Evolutionary conservation across 345 rosid genomes (phyloP).

Genomic region (Cochlearia excelsa): DNA sequence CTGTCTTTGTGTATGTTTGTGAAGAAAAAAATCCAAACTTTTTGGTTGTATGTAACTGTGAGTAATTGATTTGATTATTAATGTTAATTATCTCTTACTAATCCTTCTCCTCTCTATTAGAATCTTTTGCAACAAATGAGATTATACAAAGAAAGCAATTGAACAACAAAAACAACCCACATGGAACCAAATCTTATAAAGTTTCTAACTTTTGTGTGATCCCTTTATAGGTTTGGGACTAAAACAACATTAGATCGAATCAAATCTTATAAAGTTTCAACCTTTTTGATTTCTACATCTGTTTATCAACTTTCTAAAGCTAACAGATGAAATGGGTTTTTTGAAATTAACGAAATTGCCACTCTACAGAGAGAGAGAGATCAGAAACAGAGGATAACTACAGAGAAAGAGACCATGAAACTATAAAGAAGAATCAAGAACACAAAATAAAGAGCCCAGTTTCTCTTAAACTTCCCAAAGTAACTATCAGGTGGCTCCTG

Average conservation of each 20-base stretch:
- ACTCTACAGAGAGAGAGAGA: neutral
- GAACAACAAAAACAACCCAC: neutral
- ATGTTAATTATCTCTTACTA: slow-evolving; percentile 11
- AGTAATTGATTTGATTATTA: slow-evolving; percentile 8
- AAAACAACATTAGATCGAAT: slow-evolving; percentile 9
- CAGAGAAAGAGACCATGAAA: slow-evolving; percentile 78
- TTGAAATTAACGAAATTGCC: slow-evolving; percentile 6
- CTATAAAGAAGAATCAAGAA: slow-evolving; percentile 80
- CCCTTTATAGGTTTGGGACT: neutral
- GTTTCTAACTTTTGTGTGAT: neutral
- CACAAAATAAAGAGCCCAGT: slow-evolving; percentile 91
- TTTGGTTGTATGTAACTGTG: too few species aligned
- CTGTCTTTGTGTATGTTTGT: slow-evolving; percentile 25
- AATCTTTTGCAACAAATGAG: neutral
- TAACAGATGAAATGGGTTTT: neutral
- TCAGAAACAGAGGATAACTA: slow-evolving; percentile 79
- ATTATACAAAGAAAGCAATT: slow-evolving; percentile 1
- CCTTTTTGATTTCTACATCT: neutral
- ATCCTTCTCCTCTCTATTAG: neutral
- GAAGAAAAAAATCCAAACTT: too few species aligned
- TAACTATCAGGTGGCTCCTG: slow-evolving; percentile 95
- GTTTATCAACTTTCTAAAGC: neutral
- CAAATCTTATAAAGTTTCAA: slow-evolving; percentile 8
- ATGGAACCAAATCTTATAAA: slow-evolving; percentile 5
- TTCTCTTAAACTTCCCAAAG: slow-evolving; percentile 92